Evolutionary conservation across 352 stramenopile species (phyloP).

Genomic region (Phytophthora sp.): DNA sequence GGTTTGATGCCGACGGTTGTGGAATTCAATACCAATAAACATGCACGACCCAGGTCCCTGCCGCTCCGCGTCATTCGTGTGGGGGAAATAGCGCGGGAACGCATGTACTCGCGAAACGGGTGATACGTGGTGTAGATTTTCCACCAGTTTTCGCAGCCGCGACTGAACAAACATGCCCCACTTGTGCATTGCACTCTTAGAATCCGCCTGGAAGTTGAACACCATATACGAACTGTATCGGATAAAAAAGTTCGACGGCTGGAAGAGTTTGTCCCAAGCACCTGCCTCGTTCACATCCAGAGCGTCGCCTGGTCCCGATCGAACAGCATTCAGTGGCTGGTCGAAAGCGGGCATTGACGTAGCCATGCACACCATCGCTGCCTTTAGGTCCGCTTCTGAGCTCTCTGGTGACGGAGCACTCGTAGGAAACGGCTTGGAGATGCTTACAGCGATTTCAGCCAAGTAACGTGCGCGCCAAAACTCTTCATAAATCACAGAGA

Average conservation of each 20-base stretch:
- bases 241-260: constrained; percentile 86
- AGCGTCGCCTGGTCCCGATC: constrained; percentile 12
- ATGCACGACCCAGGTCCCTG: constrained; percentile 67
- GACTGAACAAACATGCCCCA: constrained; percentile 87
- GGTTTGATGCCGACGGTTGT: constrained; percentile 45
- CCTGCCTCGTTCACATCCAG: constrained; percentile 13
- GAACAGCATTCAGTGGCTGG: constrained; percentile 18
- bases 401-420: constrained; percentile 25
- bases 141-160: constrained; percentile 78
- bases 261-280: constrained; percentile 76
- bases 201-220: constrained; percentile 69
- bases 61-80: constrained; percentile 47
- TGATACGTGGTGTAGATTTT: constrained; percentile 72
- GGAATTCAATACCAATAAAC: constrained; percentile 86
- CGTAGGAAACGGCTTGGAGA: constrained; percentile 49
- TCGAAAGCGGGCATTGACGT: constrained; percentile 44
- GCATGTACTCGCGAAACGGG: constrained; percentile 68
- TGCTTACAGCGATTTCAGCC: constrained; percentile 61
- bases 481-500: constrained; percentile 94
- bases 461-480: constrained; percentile 81
- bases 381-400: constrained; percentile 42
- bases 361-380: constrained; percentile 43
- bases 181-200: constrained; percentile 71
- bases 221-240: constrained; percentile 82
- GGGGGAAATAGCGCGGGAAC: constrained; percentile 71